These are phyloP conservation scores for Pythium vanterpoolii DNA, from an alignment of 352 stramenopile species.

Conservation along the genomic window DNA sequence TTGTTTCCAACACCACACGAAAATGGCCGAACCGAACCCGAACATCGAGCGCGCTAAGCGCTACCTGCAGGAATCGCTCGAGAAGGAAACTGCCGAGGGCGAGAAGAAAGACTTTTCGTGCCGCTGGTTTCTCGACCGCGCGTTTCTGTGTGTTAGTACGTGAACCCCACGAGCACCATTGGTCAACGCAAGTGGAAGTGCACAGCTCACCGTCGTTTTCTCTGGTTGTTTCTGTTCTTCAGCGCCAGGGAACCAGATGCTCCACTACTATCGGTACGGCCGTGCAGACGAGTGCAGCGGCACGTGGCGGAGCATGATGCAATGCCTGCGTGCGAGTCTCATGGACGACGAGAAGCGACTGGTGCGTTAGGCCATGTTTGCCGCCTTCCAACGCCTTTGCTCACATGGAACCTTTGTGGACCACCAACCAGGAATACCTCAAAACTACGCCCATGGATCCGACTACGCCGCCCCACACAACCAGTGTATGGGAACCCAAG, in stretches of 20 bases:
- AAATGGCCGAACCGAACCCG: conserved; percentile 20
- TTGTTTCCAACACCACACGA: not conserved
- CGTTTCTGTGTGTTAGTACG: conserved; percentile 86
- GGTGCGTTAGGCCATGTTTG: conserved; percentile 19
- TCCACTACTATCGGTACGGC: conserved; percentile 75
- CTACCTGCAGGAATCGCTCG: conserved; percentile 47
- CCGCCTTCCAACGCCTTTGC: not conserved
- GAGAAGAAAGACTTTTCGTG: conserved; percentile 59
- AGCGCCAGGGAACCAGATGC: conserved; percentile 81
- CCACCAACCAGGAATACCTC: conserved; percentile 42
- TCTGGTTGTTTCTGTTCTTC: conserved; percentile 1
- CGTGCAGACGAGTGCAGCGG: conserved; percentile 74
- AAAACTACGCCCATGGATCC: conserved; percentile 65
- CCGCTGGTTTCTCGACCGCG: conserved; percentile 74
- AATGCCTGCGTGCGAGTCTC: conserved; percentile 72
- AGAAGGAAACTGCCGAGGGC: conserved; percentile 28
- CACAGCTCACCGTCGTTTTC: not conserved
- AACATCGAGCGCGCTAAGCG: conserved; percentile 61
- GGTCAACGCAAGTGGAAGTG: not conserved
- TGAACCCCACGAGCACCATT: conserved; percentile 3
- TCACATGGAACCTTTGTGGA: not conserved
- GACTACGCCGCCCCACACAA: conserved; percentile 42
- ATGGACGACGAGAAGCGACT: conserved; percentile 73
- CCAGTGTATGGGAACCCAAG: conserved; percentile 66
- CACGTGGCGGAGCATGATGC: conserved; percentile 79